phyloP scores from a whole-genome alignment of 805 yeast species.

The Wickerhamiella dianesei region DNA sequence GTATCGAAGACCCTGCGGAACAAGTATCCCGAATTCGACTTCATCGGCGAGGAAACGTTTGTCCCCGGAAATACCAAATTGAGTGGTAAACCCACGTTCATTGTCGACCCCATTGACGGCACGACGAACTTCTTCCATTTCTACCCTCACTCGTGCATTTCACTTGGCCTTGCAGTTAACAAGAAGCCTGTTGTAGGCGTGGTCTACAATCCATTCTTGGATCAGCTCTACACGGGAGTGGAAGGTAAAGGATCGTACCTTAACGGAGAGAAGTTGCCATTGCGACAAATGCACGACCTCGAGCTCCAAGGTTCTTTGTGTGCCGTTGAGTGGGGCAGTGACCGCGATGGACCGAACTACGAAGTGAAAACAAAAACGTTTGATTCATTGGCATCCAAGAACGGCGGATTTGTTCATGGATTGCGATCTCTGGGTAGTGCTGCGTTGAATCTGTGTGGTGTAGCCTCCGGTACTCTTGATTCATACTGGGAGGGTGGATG shows the following conservation, averaged over 20 bases:
- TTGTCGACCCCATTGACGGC: constrained; percentile 55
- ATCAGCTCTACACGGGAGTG: constrained; percentile 40
- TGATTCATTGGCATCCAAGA: constrained; percentile 33
- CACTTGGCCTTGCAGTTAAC: constrained; percentile 41
- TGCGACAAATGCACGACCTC: constrained; percentile 27
- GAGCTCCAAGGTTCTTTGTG: constrained; percentile 39
- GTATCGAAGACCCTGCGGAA: constrained; percentile 25
- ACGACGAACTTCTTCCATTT: constrained; percentile 52
- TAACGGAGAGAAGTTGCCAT: constrained; percentile 33
- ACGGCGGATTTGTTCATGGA: constrained; percentile 49
- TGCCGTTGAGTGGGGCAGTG: constrained; percentile 51
- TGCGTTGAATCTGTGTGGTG: constrained; percentile 46
- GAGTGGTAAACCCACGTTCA: constrained; percentile 43
- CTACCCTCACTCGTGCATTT: constrained; percentile 49
- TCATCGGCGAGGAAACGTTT: constrained; percentile 51
- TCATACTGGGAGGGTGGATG: constrained; percentile 64
- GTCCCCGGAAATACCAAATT: constrained; percentile 36
- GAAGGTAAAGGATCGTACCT: constrained; percentile 43
- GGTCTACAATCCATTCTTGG: constrained; percentile 46
- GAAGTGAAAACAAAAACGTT: constrained; percentile 38
- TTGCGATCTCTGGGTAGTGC: constrained; percentile 51
- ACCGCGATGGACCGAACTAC: constrained; percentile 39
- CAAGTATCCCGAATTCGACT: constrained; percentile 36
- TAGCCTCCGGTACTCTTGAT: constrained; percentile 46
- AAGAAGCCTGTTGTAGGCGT: constrained; percentile 47